These are phyloP conservation scores for Ceratocystis cubensis DNA, from an alignment of 2,329 filamentous ascomycete genomes.

Conservation along the genomic window DNA sequence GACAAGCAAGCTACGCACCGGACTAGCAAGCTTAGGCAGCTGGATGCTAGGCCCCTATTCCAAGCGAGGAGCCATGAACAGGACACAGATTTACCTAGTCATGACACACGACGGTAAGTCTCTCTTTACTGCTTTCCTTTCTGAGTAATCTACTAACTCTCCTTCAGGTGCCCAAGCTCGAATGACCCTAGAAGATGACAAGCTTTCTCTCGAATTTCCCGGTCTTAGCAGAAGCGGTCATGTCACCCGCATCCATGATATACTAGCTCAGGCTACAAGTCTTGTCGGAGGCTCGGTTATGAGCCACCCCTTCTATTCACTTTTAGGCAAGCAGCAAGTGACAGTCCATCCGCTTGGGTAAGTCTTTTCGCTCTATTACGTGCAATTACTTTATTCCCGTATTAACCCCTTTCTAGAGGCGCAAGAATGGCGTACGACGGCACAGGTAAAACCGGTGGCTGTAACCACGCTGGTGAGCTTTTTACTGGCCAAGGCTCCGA, in stretches of 20 bases:
- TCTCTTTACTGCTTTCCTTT: not conserved
- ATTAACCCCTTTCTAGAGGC: constrained; percentile 32
- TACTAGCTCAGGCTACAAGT: constrained; percentile 43
- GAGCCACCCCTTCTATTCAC: constrained; percentile 44
- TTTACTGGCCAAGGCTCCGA: constrained; percentile 41
- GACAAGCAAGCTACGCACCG: constrained; percentile 33
- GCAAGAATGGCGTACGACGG: constrained; percentile 50
- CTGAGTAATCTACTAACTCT: not conserved
- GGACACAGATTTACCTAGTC: constrained; percentile 51
- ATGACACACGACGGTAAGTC: constrained; percentile 51
- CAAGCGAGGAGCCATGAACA: constrained; percentile 42
- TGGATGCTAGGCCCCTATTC: constrained; percentile 47
- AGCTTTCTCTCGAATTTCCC: constrained; percentile 46
- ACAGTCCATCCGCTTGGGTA: constrained; percentile 55
- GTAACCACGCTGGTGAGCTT: constrained; percentile 49
- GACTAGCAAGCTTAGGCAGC: constrained; percentile 39
- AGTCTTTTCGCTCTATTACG: constrained; percentile 23
- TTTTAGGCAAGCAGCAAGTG: constrained; percentile 44
- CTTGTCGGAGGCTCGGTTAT: constrained; percentile 49
- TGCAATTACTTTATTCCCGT: not conserved
- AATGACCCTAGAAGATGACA: constrained; percentile 46
- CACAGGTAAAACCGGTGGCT: constrained; percentile 44
- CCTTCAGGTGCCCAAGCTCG: constrained; percentile 43
- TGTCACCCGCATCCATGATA: constrained; percentile 38
- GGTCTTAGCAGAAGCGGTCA: constrained; percentile 46